Evolutionary conservation across 2,329 filamentous ascomycete species (phyloP).

Genomic region (Colletotrichum horii): DNA sequence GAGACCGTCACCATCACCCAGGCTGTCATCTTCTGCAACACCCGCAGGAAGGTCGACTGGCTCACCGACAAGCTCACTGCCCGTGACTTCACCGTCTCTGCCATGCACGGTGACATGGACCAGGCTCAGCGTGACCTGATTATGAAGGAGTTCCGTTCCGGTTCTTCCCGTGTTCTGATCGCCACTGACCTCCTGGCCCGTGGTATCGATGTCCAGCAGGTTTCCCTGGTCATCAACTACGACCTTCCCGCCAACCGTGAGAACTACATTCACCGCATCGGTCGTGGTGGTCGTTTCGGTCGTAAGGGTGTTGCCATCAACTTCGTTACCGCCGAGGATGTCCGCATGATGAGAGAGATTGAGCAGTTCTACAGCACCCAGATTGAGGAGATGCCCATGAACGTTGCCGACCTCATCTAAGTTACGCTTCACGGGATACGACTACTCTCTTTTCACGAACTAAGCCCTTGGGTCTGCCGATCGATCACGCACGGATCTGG

Average conservation of each 20-base stretch:
- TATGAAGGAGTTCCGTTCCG: conserved; percentile 99
- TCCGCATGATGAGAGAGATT: conserved; percentile 99
- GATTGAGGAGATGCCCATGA: conserved; percentile 99
- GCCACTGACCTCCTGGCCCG: conserved; percentile 96
- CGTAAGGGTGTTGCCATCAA: conserved; percentile 99
- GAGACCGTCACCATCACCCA: conserved; percentile 99
- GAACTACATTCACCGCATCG: conserved; percentile 99
- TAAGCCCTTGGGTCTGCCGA: conserved; percentile 15
- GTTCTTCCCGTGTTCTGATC: conserved; percentile 97
- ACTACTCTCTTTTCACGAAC: conserved; percentile 19
- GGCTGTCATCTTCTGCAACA: conserved; percentile 99
- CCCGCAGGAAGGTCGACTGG: conserved; percentile 99
- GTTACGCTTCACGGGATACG: conserved; percentile 15
- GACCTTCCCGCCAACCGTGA: conserved; percentile 98
- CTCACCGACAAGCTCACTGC: conserved; percentile 98
- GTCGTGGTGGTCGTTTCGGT: conserved; percentile 99
- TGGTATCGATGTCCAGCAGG: conserved; percentile 99
- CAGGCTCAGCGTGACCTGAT: conserved; percentile 97
- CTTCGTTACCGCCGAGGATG: conserved; percentile 99
- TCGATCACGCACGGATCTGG: conserved; percentile 21
- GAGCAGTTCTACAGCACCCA: conserved; percentile 99
- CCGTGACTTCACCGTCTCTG: conserved; percentile 98
- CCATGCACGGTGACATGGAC: conserved; percentile 99
- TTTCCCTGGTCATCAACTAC: conserved; percentile 99
- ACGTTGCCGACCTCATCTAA: conserved; percentile 79